A percentile compares a stretch with the other conserved stretches of the same genome.
Conservation (phyloP, 2,329 filamentous ascomycete species). For the Lecanoromycetidae sp. region DNA sequence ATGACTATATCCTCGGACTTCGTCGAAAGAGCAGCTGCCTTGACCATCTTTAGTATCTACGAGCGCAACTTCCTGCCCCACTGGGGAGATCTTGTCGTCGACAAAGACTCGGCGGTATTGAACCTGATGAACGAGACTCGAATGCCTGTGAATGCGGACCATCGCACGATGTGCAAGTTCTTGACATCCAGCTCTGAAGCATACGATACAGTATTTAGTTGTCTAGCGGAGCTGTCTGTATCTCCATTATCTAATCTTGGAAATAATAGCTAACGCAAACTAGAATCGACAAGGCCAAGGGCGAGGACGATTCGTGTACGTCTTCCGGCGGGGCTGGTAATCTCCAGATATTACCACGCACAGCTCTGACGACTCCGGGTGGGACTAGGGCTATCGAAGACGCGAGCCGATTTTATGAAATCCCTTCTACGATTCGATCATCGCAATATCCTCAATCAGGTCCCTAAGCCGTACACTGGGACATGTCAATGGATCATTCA, state of each 20-base stretch:
- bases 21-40: not conserved
- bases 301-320: not conserved
- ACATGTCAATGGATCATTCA: not conserved
- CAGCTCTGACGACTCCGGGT: not conserved
- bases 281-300: not conserved
- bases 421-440: not conserved
- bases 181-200: not conserved
- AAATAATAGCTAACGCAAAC: too few species aligned
- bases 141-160: slow-evolving; percentile 22
- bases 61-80: not conserved
- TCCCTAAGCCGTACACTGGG: not conserved
- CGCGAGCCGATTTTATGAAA: not conserved
- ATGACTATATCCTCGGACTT: not conserved
- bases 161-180: slow-evolving; percentile 26
- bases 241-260: not conserved
- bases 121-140: slow-evolving; percentile 23
- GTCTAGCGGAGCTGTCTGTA: too few species aligned
- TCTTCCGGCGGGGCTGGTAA: not conserved
- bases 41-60: slow-evolving; percentile 3
- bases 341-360: not conserved
- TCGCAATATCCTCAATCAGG: not conserved
- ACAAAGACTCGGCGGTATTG: slow-evolving; percentile 23
- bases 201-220: not conserved
- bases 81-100: slow-evolving; percentile 17
- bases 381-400: not conserved